These are phyloP conservation scores for Dicorynia guianensis DNA, from an alignment of 306 rosid genomes.

Conservation along the genomic window DNA sequence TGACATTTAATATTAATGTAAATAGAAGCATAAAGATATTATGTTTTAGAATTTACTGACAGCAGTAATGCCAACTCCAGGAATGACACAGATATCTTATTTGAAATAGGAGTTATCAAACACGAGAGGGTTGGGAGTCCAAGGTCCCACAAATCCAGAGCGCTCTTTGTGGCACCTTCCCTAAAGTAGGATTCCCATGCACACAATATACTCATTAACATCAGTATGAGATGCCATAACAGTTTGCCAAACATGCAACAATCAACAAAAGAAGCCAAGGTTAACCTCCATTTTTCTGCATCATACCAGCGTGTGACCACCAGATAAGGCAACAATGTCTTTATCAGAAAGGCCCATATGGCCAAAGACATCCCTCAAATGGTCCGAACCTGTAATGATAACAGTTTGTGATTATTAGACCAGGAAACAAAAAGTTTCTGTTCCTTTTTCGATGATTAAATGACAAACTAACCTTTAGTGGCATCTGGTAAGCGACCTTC, in stretches of 20 bases:
- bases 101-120: slow-evolving; percentile 72
- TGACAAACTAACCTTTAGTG: slow-evolving; percentile 49
- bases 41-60: not conserved
- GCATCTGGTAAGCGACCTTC: slow-evolving; percentile 78
- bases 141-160: slow-evolving; percentile 76
- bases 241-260: not conserved
- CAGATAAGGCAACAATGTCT: slow-evolving; percentile 73
- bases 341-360: slow-evolving; percentile 70
- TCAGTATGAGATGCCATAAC: not conserved
- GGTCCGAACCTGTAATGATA: slow-evolving; percentile 58
- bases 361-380: slow-evolving; percentile 69
- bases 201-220: not conserved
- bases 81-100: slow-evolving; percentile 36
- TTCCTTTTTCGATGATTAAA: not conserved
- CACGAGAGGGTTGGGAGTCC: slow-evolving; percentile 66
- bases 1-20: not conserved
- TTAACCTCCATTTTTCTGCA: slow-evolving; percentile 5
- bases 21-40: slow-evolving; percentile 13
- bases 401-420: not conserved
- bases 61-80: slow-evolving; percentile 7
- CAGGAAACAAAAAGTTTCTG: not conserved
- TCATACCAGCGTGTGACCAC: slow-evolving; percentile 76
- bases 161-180: slow-evolving; percentile 75
- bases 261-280: not conserved
- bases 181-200: slow-evolving; percentile 34